A percentile compares a stretch with the other conserved stretches of the same genome.
These are phyloP conservation scores for Sugiyamaella novakii DNA, from an alignment of 1,139 yeast genomes.

Conservation along the genomic window DNA sequence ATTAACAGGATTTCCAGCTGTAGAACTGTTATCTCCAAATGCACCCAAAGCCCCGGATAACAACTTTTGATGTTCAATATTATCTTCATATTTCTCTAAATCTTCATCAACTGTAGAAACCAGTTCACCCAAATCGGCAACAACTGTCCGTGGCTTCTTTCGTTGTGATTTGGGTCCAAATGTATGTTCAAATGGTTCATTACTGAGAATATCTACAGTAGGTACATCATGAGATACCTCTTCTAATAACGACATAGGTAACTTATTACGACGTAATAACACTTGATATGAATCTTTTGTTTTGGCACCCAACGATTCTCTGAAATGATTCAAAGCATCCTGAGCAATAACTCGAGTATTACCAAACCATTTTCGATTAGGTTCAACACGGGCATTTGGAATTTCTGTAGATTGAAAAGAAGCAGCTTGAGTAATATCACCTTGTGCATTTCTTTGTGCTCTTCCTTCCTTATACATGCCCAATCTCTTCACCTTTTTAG, in stretches of 20 bases:
- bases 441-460: slow-evolving; percentile 82
- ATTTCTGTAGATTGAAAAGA: slow-evolving; percentile 83
- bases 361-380: slow-evolving; percentile 97
- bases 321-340: slow-evolving; percentile 89
- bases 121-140: slow-evolving; percentile 77
- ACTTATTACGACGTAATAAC: slow-evolving; percentile 80
- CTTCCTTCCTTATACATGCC: slow-evolving; percentile 93
- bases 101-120: slow-evolving; percentile 65
- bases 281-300: slow-evolving; percentile 87
- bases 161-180: slow-evolving; percentile 97
- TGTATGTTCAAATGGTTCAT: slow-evolving; percentile 77
- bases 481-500: slow-evolving; percentile 84
- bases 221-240: slow-evolving; percentile 59
- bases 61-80: slow-evolving; percentile 53
- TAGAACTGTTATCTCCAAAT: slow-evolving; percentile 63
- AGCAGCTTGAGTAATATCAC: slow-evolving; percentile 87
- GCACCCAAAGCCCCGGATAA: slow-evolving; percentile 61
- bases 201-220: slow-evolving; percentile 76
- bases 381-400: slow-evolving; percentile 92
- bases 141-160: slow-evolving; percentile 82
- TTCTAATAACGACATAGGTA: slow-evolving; percentile 93
- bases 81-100: slow-evolving; percentile 65
- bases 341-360: slow-evolving; percentile 97
- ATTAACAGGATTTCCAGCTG: slow-evolving; percentile 70
- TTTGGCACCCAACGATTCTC: slow-evolving; percentile 91